Base-by-base conservation (phyloP, 2,329 filamentous ascomycete genomes). In the Cercospora zeina region DNA sequence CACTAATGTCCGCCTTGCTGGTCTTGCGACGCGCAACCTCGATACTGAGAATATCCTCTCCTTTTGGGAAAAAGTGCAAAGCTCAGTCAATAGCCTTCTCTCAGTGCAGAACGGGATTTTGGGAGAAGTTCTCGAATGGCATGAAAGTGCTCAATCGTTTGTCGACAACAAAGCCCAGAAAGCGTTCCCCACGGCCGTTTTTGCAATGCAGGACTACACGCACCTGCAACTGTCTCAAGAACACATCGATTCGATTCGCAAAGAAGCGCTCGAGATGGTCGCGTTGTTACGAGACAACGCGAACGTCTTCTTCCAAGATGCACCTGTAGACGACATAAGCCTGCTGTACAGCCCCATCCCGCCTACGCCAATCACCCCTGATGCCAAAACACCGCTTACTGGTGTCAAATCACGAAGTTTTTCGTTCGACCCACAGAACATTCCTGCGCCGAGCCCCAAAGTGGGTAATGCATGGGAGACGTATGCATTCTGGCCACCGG, bases 401-500 rank as follows among this genome's bases (percentile, higher is more conserved):
- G 77, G 83, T 9, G 78, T 79, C 58, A 89, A 91, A 68, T 53
- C 49, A 21, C 85, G 89, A 1, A 68, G 64, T 30, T 93, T 96
- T 76, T 89, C 87, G 59, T 86, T 96, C 63, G 91, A 96, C 71
- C 82, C 86, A 0, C 89, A 85, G 71, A 92, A 90, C 65, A 80
- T 90, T 2, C 93, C 91, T 1, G 87, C 88, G 1, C 87, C 88
- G 1, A 91, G 89, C 0, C 90, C 91, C 0, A 90, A 77, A 4
- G 75, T 83, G 68, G 85, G 85, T 49, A 93, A 93, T 5, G 80
- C 88, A 0, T 97, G 92, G 91, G 95, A 97, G 89, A 93, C 78
- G 86, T 95, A 78, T 75, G 93, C 93, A 0, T 99, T 97, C 76
- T 97, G 93, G 93, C 93, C 93, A 3, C 95, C 93, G 0, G 89